Percentiles rank a stretch among this genome's conserved stretches.
Conservation (phyloP, 78 protist genomes). For the Dictyostelium citrinum region DNA sequence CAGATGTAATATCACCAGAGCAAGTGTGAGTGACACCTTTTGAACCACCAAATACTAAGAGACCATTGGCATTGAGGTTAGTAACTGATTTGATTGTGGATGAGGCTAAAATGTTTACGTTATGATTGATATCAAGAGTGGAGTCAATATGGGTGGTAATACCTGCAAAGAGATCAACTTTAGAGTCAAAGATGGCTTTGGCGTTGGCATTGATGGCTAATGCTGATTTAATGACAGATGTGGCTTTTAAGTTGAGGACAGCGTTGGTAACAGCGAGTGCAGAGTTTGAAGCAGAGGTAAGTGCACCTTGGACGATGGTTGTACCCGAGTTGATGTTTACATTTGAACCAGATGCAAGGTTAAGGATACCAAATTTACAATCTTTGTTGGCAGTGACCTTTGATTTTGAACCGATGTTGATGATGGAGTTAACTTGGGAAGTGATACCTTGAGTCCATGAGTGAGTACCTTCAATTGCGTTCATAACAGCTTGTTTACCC, state of each 20-base stretch:
- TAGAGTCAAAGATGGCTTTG: not conserved
- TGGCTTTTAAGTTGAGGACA: slow-evolving; percentile 1
- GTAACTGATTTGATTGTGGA: not conserved
- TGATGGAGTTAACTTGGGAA: not conserved
- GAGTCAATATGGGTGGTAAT: not conserved
- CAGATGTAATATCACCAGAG: not conserved
- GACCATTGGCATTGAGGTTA: not conserved
- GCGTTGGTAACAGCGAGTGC: slow-evolving; percentile 37
- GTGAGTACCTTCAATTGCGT: not conserved
- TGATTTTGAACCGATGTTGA: slow-evolving; percentile 4
- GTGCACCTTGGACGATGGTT: slow-evolving; percentile 1
- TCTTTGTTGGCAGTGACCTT: not conserved
- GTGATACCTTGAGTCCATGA: slow-evolving; percentile 7
- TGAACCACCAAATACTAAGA: slow-evolving; percentile 12
- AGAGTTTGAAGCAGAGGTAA: not conserved
- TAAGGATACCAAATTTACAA: slow-evolving; percentile 14
- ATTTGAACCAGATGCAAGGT: not conserved
- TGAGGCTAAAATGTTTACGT: not conserved
- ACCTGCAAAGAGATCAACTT: slow-evolving; percentile 17
- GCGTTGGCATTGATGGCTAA: not conserved
- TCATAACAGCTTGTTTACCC: slow-evolving; percentile 29
- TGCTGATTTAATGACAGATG: not conserved
- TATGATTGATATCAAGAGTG: not conserved
- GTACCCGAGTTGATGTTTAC: slow-evolving; percentile 53
- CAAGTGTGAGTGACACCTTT: not conserved